Evolutionary conservation across 768 basidiomycete species (phyloP).

Genomic region (Mycena venus): DNA sequence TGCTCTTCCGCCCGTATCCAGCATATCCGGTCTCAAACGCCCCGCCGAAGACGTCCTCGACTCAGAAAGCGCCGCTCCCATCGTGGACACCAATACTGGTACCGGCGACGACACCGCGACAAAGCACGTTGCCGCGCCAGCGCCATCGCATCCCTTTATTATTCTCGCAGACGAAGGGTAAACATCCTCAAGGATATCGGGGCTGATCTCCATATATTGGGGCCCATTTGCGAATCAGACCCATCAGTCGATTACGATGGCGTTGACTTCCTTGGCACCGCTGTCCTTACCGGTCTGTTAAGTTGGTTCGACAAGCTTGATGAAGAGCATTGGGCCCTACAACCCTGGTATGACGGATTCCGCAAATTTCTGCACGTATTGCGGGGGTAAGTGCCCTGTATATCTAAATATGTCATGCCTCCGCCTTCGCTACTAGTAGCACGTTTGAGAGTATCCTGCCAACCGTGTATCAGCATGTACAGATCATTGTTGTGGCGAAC

Average conservation of each 20-base stretch:
- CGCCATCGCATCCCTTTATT: neutral
- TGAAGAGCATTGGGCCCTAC: neutral
- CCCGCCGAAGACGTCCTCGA: neutral
- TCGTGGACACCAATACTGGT: neutral
- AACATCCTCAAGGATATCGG: no score
- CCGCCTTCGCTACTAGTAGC: no score
- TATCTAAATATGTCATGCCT: neutral
- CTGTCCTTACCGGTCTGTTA: neutral
- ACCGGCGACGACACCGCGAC: neutral
- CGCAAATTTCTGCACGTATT: neutral
- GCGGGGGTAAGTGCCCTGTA: neutral
- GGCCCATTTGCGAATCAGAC: no score
- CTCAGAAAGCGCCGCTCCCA: neutral
- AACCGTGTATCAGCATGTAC: no score
- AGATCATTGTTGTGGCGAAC: no score
- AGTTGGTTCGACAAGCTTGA: neutral
- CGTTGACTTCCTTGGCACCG: neutral
- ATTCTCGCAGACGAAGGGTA: neutral
- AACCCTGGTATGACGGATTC: neutral
- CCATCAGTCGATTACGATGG: neutral
- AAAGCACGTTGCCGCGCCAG: neutral
- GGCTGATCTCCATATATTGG: no score
- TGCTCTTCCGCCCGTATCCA: neutral
- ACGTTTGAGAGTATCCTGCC: no score
- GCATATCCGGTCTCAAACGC: neutral